Base-by-base conservation (phyloP, 2,329 filamentous ascomycete genomes). In the Didymella pomorum region DNA sequence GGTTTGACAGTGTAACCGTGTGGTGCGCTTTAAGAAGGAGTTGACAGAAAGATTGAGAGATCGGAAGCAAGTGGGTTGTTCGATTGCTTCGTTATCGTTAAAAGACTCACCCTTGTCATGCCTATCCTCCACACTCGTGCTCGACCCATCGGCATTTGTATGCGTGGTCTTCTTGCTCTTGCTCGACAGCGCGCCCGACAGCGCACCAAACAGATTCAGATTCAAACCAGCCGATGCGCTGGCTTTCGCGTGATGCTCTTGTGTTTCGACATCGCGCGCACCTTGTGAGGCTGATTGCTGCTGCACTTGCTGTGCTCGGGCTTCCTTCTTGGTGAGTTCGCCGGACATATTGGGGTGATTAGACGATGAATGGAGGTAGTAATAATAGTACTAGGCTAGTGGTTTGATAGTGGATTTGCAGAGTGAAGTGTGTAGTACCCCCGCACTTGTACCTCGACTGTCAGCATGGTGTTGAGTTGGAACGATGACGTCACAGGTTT, bases 171-270 rank as follows among this genome's bases (percentile, higher is more conserved):
- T 76, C 45, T 67, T 72, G 8, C 60, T 63, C 48, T 66, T 68
- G 8, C 71, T 74, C 18, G 56, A 62, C 20, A 77, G 65, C 25
- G 69, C 71, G 61, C 74, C 73, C 16, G 65, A 69, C 9, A 77
- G 69, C 44, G 74, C 72, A 58, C 70, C 73, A 55, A 76, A 67
- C 59, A 78, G 54, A 57, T 76, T 77, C 45, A 78, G 64, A 53
- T 74, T 77, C 46, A 77, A 66, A 10, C 73, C 73, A 2, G 72
- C 74, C 65, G 74, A 47, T 20, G 74, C 75, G 35, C 67, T 73
- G 0, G 74, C 74, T 29, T 65, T 70, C 0, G 71, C 68, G 31
- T 71, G 60, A 31, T 73, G 68, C 56, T 76, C 73, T 9, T 71
- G 64, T 8, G 68, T 68, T 31, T 75, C 69, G 2, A 66, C 62